Percentiles rank a stretch among this genome's conserved stretches.
phyloP scores from a whole-genome alignment of 2,329 filamentous ascomycete genomes.

The Pseudocercospora musae region DNA sequence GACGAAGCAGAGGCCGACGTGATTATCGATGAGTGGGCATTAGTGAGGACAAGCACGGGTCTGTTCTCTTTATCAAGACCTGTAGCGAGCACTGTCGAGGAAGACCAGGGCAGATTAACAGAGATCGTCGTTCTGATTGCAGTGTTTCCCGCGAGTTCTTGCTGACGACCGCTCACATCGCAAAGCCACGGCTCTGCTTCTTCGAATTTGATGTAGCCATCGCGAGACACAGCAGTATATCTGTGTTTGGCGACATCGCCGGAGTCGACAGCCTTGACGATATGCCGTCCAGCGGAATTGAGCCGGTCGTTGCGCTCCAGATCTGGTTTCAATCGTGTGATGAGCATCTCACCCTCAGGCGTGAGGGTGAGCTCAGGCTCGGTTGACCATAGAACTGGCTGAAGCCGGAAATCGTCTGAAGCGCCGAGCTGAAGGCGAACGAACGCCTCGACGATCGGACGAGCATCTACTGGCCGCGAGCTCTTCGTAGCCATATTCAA shows the following conservation, averaged over 20 bases:
- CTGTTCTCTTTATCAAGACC: slow-evolving; percentile 9
- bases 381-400: slow-evolving; percentile 16
- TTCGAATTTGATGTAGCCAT: slow-evolving; percentile 11
- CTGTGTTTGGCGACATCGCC: slow-evolving; percentile 1
- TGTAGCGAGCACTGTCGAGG: slow-evolving; percentile 11
- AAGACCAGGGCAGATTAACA: slow-evolving; percentile 7
- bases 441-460: slow-evolving; percentile 17
- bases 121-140: slow-evolving; percentile 7
- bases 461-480: slow-evolving; percentile 7
- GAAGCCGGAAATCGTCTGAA: slow-evolving; percentile 9
- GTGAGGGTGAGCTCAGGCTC: slow-evolving; percentile 25
- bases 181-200: slow-evolving; percentile 14
- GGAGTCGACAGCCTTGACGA: slow-evolving; percentile 14
- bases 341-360: slow-evolving; percentile 14
- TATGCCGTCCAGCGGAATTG: slow-evolving; percentile 27
- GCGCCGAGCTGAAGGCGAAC: slow-evolving; percentile 13
- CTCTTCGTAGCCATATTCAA: slow-evolving; percentile 14
- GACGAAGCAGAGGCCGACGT: not conserved
- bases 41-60: slow-evolving; percentile 9
- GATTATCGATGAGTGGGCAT: slow-evolving; percentile 8
- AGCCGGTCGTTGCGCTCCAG: slow-evolving; percentile 26
- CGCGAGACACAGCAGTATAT: slow-evolving; percentile 11
- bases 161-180: not conserved
- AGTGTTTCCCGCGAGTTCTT: not conserved
- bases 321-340: slow-evolving; percentile 24